A percentile compares a stretch with the other conserved stretches of the same genome.
phyloP scores from a whole-genome alignment of 352 stramenopile genomes.

The Phytophthora megakarya region DNA sequence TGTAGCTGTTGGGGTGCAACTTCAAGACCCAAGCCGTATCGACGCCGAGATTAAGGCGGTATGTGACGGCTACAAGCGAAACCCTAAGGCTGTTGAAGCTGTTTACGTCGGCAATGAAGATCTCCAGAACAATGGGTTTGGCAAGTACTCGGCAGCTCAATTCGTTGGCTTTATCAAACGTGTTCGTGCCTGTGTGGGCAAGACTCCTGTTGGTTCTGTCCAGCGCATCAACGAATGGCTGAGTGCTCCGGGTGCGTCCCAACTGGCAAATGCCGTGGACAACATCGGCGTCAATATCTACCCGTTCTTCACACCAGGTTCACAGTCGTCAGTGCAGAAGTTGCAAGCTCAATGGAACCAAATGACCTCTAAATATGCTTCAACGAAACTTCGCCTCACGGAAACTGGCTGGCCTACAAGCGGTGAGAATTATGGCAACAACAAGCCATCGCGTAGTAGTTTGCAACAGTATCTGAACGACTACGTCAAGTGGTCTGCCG shows the following conservation, averaged over 20 bases:
- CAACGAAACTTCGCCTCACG: constrained; percentile 44
- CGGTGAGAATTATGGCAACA: constrained; percentile 32
- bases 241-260: constrained; percentile 24
- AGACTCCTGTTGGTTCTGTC: constrained; percentile 57
- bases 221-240: constrained; percentile 70
- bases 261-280: constrained; percentile 44
- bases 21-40: constrained; percentile 40
- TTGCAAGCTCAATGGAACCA: constrained; percentile 51
- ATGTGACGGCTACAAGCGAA: too few relatives aligned
- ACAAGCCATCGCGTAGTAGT: constrained; percentile 35
- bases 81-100: too few relatives aligned
- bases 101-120: too few relatives aligned
- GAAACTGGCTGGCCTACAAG: constrained; percentile 59
- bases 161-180: too few relatives aligned
- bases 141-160: constrained; percentile 36
- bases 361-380: constrained; percentile 43
- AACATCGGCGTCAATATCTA: constrained; percentile 43
- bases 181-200: constrained; percentile 47
- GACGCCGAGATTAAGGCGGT: constrained; percentile 59
- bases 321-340: constrained; percentile 44
- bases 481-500: constrained; percentile 31
- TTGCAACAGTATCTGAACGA: constrained; percentile 50
- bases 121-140: constrained; percentile 49
- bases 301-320: constrained; percentile 44
- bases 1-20: constrained; percentile 60